Evolutionary conservation across 805 yeast species (phyloP).

Genomic region (Metschnikowia drakensbergensis): DNA sequence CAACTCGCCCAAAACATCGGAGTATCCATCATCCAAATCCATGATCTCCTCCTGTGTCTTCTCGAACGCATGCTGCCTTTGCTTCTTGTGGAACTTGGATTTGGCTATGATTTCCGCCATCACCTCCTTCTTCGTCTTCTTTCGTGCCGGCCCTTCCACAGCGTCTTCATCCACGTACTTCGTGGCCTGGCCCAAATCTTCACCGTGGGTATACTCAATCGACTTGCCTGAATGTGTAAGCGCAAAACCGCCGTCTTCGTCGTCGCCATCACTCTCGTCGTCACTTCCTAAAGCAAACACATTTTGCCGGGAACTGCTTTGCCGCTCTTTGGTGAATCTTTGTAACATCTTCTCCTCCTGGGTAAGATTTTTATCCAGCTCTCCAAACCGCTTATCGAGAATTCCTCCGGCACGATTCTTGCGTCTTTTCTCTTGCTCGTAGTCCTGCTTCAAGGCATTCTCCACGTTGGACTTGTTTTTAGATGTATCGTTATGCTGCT

Average conservation of each 20-base stretch:
- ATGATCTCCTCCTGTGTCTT: conserved; percentile 56
- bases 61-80: conserved; percentile 65
- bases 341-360: conserved; percentile 93
- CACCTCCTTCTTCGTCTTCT: conserved; percentile 77
- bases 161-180: conserved; percentile 40
- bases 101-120: conserved; percentile 84
- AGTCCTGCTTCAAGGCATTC: conserved; percentile 49
- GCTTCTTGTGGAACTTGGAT: conserved; percentile 71
- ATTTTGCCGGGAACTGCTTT: conserved; percentile 52
- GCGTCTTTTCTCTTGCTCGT: conserved; percentile 57
- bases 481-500: conserved; percentile 34
- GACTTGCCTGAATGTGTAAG: conserved; percentile 81
- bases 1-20: conserved; percentile 60
- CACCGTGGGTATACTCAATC: conserved; percentile 49
- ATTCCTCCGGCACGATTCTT: conserved; percentile 76
- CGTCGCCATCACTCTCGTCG: conserved; percentile 52
- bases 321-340: conserved; percentile 87
- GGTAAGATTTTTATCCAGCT: conserved; percentile 61
- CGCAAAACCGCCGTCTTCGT: conserved; percentile 39
- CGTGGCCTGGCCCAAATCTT: conserved; percentile 21
- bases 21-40: conserved; percentile 71
- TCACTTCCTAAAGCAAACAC: conserved; percentile 58
- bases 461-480: conserved; percentile 34
- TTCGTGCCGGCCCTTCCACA: conserved; percentile 43
- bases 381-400: conserved; percentile 90